Base-by-base conservation (phyloP, 305 asterid genomes). In the Solanum chacoense region DNA sequence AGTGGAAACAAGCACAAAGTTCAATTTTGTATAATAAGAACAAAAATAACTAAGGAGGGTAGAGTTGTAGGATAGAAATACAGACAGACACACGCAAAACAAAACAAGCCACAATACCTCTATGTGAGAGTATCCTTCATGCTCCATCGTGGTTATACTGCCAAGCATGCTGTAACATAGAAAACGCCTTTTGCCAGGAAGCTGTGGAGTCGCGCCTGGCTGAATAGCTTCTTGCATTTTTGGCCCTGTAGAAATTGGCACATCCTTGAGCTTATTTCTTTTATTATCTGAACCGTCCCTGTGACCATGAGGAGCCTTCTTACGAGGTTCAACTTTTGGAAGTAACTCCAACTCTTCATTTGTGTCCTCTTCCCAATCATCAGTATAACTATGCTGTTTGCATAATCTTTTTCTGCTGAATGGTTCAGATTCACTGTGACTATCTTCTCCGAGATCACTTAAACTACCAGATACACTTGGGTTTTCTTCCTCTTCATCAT, bases 81-180 rank as follows among this genome's bases (percentile, higher is more conserved):
- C 11, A 55, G 86, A 50, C n/a, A 55, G 5, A 28, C 10, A 28
- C 85, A 55, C 45, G 8, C 8, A 55, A 31, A 35, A 28, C 71
- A 63, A 84, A 77, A 26, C 36, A 77, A 59, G 35, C 24, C 40
- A 55, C 37, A 87, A 40, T 93, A 97, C 99, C 99, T 97, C 99
- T 88, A 97, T 94, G 90, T 98, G 99, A 79, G 99, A 96, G 93
- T 94, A 96, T 72, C 98, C 98, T 81, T 95, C 98, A 90, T 94
- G 98, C 86, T 94, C 96, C 99, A 96, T 95, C 75, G 97, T 86
- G 88, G 98, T 98, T 91, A 98, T 94, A 94, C 97, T 92, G 85
- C 99, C 99, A 87, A 96, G 93, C 98, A 96, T 95, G 91, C 93
- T 96, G 91, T 97, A 97, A 93, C 98, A 96, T 71, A 98, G 91